Percentiles rank a stretch among this genome's conserved stretches.
Evolutionary conservation across 2,329 filamentous ascomycete species (phyloP).

Genomic region (Pyricularia pennisetigena): DNA sequence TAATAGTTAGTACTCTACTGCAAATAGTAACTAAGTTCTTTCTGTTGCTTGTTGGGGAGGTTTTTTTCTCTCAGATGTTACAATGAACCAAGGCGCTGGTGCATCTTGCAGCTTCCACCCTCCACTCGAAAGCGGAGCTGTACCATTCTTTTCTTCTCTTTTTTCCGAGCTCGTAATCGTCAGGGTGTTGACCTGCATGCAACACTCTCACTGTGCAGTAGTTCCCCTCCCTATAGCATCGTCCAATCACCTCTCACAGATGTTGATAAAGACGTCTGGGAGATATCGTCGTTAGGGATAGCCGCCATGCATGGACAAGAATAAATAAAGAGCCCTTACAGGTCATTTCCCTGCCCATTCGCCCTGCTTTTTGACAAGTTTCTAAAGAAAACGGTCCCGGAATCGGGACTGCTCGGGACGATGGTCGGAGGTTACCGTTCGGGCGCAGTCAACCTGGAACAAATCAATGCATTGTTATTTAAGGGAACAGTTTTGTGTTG

Average conservation of each 20-base stretch:
- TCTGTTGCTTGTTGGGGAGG: background rate
- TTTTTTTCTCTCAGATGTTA: background rate
- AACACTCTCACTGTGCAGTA: background rate
- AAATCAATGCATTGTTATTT: background rate
- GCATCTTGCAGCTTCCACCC: background rate
- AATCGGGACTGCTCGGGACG: background rate
- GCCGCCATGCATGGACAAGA: background rate
- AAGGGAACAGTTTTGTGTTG: no score
- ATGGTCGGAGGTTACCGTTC: background rate
- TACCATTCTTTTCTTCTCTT: background rate
- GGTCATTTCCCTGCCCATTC: background rate
- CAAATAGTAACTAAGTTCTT: background rate
- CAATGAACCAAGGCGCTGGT: background rate
- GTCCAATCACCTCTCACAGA: background rate
- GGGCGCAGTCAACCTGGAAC: background rate
- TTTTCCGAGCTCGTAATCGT: background rate
- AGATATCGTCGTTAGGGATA: background rate
- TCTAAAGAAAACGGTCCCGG: background rate
- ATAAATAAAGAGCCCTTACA: no score
- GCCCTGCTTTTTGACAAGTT: background rate
- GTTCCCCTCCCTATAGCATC: background rate
- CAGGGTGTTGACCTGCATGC: background rate
- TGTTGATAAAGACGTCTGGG: background rate
- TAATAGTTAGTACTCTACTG: background rate
- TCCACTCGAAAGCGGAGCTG: background rate